A percentile compares a stretch with the other conserved stretches of the same genome.
Evolutionary conservation across 345 rosid species (phyloP).

Genomic region (Ricinus communis): DNA sequence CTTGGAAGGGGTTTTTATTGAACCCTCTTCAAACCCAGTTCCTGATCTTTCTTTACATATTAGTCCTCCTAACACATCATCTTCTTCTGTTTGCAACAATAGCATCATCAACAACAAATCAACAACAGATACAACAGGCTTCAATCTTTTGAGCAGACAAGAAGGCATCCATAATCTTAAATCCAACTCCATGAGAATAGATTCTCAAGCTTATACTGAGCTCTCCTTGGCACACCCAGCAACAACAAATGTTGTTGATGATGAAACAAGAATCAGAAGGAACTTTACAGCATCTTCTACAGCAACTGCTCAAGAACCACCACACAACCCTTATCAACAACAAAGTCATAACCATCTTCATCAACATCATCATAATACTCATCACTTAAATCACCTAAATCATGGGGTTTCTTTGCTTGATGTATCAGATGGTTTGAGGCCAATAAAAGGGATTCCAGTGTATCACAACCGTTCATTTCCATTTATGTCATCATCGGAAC

Average conservation of each 20-base stretch:
- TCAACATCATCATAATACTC: neutral
- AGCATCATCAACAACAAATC: slow-evolving; percentile 7
- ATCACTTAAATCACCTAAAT: slow-evolving; percentile 22
- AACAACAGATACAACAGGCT: slow-evolving; percentile 2
- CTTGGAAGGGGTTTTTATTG: slow-evolving; percentile 53
- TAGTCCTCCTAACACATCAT: slow-evolving; percentile 50
- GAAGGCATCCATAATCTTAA: slow-evolving; percentile 7
- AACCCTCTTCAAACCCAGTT: slow-evolving; percentile 44
- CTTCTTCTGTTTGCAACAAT: slow-evolving; percentile 17
- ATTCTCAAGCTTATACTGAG: slow-evolving; percentile 34
- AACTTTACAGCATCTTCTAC: neutral
- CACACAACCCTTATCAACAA: slow-evolving; percentile 29
- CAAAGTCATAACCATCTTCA: slow-evolving; percentile 12
- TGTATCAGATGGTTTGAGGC: slow-evolving; percentile 49
- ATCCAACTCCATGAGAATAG: slow-evolving; percentile 20
- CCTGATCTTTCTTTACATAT: slow-evolving; percentile 81
- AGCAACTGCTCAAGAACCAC: slow-evolving; percentile 7
- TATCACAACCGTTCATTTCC: slow-evolving; percentile 74
- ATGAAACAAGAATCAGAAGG: slow-evolving; percentile 7
- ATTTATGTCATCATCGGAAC: slow-evolving; percentile 28
- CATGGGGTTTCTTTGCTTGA: slow-evolving; percentile 36
- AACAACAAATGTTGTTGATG: neutral
- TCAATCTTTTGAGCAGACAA: slow-evolving; percentile 20
- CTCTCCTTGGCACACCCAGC: slow-evolving; percentile 48
- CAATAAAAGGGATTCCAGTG: slow-evolving; percentile 80